Conservation (phyloP, 23 red algal species). For the Cyanidioschyzon merolae region DNA sequence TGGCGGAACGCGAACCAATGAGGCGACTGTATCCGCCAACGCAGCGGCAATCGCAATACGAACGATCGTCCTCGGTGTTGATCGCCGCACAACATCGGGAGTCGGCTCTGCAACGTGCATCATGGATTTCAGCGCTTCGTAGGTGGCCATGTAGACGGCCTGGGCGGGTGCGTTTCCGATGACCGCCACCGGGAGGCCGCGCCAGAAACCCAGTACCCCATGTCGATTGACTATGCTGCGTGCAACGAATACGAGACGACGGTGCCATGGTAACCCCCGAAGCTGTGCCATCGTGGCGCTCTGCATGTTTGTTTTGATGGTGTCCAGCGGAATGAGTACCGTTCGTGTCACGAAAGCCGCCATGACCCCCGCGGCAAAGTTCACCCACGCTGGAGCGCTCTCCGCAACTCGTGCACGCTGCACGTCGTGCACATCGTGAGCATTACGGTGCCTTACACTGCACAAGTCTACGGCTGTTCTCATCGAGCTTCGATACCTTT, state of each 20-base stretch:
- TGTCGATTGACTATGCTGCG: constrained; percentile 3
- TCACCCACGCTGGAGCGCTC: not conserved
- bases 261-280: not conserved
- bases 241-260: not conserved
- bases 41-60: constrained; percentile 18
- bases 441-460: too few relatives aligned
- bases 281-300: not conserved
- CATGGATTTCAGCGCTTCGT: not conserved
- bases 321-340: constrained; percentile 16
- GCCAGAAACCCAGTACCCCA: not conserved
- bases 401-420: not conserved
- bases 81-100: not conserved
- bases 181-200: constrained; percentile 22
- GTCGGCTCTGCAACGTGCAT: not conserved
- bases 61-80: not conserved
- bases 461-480: too few relatives aligned
- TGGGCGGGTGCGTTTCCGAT: constrained; percentile 21
- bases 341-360: constrained; percentile 19
- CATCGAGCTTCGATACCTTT: too few relatives aligned
- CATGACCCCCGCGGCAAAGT: constrained; percentile 21
- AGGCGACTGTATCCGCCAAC: constrained; percentile 20
- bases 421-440: not conserved
- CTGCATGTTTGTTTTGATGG: constrained; percentile 24
- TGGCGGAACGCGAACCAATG: constrained; percentile 24
- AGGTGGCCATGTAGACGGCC: constrained; percentile 12